These are phyloP conservation scores for Aschersonia sp. DNA, from an alignment of 2,329 filamentous ascomycete genomes.

Conservation along the genomic window DNA sequence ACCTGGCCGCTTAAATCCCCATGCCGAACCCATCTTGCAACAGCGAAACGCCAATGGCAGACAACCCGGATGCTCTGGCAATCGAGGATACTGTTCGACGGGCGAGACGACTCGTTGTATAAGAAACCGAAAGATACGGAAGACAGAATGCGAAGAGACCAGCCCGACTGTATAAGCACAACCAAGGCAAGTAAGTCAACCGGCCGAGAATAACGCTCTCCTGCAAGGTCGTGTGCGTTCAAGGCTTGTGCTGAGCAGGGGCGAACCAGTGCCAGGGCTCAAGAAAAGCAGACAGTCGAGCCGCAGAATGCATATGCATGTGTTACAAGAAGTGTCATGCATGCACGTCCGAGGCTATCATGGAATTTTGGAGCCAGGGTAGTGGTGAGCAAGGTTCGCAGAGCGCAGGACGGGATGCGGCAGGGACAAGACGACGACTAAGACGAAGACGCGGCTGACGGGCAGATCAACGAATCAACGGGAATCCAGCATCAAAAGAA, in stretches of 20 bases:
- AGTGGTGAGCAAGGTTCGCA: neutral
- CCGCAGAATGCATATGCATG: neutral
- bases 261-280: neutral
- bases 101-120: no score
- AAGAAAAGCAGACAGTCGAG: neutral
- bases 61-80: no score
- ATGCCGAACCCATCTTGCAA: conserved; percentile 1
- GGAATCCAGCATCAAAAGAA: neutral
- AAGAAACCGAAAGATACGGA: no score
- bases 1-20: neutral
- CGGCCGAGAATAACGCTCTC: neutral
- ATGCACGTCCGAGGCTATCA: neutral
- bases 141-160: no score
- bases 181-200: neutral
- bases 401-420: conserved; percentile 1
- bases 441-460: neutral
- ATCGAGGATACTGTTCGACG: no score
- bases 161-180: neutral
- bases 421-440: conserved; percentile 1
- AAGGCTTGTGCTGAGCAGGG: neutral
- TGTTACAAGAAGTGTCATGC: neutral
- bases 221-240: neutral
- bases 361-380: neutral
- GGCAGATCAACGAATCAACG: neutral
- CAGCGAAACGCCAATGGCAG: no score